phyloP scores from a whole-genome alignment of 2,329 filamentous ascomycete genomes.

The Arthrobotrys megalospora region DNA sequence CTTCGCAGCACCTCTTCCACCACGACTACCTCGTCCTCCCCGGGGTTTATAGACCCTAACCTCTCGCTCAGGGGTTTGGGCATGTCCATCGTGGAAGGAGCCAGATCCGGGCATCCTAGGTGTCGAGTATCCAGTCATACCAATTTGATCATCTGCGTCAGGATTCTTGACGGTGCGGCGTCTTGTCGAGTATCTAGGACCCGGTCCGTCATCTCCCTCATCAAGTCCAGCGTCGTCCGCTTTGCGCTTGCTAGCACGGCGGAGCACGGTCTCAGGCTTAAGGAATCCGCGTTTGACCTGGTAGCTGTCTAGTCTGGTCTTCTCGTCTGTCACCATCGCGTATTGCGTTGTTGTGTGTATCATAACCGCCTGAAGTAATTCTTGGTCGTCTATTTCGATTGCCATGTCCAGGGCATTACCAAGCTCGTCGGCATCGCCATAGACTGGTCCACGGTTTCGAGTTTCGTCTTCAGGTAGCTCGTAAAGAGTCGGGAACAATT shows the following conservation, averaged over 20 bases:
- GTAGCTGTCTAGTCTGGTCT: slow-evolving; percentile 40
- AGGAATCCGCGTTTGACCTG: slow-evolving; percentile 56
- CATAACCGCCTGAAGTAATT: slow-evolving; percentile 44
- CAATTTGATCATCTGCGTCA: slow-evolving; percentile 51
- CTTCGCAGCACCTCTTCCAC: slow-evolving; percentile 44
- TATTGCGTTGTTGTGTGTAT: slow-evolving; percentile 39
- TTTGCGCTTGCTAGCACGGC: slow-evolving; percentile 39
- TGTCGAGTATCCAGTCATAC: slow-evolving; percentile 50
- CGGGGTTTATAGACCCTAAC: slow-evolving; percentile 46
- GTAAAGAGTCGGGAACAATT: slow-evolving; percentile 49
- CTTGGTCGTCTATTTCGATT: slow-evolving; percentile 50
- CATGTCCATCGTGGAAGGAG: slow-evolving; percentile 8
- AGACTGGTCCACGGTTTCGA: slow-evolving; percentile 45
- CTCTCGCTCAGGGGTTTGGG: slow-evolving; percentile 50
- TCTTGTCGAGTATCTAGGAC: slow-evolving; percentile 48
- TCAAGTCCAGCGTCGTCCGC: slow-evolving; percentile 49
- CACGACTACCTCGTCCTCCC: slow-evolving; percentile 41
- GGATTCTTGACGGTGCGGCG: slow-evolving; percentile 49
- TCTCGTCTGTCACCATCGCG: slow-evolving; percentile 51
- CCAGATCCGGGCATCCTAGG: slow-evolving; percentile 27
- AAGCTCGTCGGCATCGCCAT: slow-evolving; percentile 28
- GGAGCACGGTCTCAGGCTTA: slow-evolving; percentile 44
- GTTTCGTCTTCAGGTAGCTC: slow-evolving; percentile 42
- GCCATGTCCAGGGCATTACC: slow-evolving; percentile 45
- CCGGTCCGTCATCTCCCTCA: slow-evolving; percentile 46